Evolutionary conservation across 495 filamentous ascomycete species (phyloP).

Genomic region (Aspergillus asperescens): DNA sequence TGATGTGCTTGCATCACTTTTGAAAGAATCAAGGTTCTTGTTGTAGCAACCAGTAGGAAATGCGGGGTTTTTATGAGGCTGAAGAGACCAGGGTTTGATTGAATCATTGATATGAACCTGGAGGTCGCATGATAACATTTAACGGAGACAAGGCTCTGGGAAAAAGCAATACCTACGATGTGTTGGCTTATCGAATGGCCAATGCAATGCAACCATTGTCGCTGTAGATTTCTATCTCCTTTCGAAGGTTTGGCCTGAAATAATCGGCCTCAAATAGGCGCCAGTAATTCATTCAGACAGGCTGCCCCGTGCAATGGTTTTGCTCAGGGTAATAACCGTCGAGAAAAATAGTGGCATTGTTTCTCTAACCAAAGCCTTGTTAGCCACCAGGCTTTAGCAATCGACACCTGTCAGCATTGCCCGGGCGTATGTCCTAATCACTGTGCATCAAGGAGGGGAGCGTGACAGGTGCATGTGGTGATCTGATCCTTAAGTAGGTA

Average conservation of each 20-base stretch:
- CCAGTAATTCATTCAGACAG: too few relatives aligned
- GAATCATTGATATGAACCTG: neutral
- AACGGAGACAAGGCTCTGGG: neutral
- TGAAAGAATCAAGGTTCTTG: neutral
- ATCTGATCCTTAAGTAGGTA: neutral
- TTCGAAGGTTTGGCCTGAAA: too few relatives aligned
- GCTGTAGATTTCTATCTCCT: neutral
- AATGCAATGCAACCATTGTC: neutral
- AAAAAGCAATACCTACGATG: neutral
- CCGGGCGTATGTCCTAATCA: neutral
- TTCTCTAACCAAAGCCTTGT: too few relatives aligned
- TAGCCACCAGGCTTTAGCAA: too few relatives aligned
- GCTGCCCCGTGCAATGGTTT: too few relatives aligned
- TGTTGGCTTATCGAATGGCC: neutral
- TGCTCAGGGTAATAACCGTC: too few relatives aligned
- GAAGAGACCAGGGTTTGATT: neutral
- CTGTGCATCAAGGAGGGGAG: neutral
- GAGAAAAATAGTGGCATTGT: too few relatives aligned
- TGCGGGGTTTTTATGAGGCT: neutral
- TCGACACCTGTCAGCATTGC: too few relatives aligned
- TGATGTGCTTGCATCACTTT: neutral
- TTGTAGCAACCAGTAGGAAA: neutral
- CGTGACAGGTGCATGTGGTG: neutral
- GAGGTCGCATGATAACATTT: neutral
- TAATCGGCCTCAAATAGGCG: too few relatives aligned